Evolutionary conservation across 192 early-diverging fungal species (phyloP), one percentile per base, ranked within the genome.

Genomic region (Backusella westeae): DNA sequence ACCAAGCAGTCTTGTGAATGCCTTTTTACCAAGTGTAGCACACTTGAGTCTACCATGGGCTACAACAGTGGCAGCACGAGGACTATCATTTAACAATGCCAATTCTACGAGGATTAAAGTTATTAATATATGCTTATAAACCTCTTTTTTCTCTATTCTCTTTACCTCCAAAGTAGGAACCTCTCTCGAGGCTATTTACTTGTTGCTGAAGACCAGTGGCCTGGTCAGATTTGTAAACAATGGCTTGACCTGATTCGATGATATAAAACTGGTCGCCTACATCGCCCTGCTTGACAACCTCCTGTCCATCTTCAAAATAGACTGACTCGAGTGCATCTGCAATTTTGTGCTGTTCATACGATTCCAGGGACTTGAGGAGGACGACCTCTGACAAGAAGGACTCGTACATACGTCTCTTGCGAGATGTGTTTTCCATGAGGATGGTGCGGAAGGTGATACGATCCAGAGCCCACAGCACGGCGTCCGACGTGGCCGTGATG

Each of bases 301-400:
- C 84, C 19, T 97, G 91, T 42, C 89, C 90, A 75, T 98, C 94
- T 65, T 92, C 88, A 88, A 92, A 99, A 26, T 89, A 90, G 17
- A 95, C 89, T 34, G 94, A 92, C 79, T 99, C 98, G 26, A 99
- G 88, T 9, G 96, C 96, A 85, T 99, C 98, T 34, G 98, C 97
- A 82, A 99, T 97, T 85, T 99, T 99, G 87, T 97, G 95, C 29
- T 97, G 91, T 80, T 99, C 98, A 83, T 99, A 99, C 4, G 96
- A 89, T 84, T 97, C 95, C 49, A 99, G 89, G 32, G 94, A 95
- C 23, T 89, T 84, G 36, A 99, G 89, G 34, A 98, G 82, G 9
- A 91, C 91, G 21, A 99, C 93, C 52, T 96, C 96, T 79, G 96
- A 95, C 63, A 99, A 83, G 86, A 99, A 99, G 32, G 86, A 81